Conservation (phyloP, 768 basidiomycete genomes). For the Suillus hirtellus region DNA sequence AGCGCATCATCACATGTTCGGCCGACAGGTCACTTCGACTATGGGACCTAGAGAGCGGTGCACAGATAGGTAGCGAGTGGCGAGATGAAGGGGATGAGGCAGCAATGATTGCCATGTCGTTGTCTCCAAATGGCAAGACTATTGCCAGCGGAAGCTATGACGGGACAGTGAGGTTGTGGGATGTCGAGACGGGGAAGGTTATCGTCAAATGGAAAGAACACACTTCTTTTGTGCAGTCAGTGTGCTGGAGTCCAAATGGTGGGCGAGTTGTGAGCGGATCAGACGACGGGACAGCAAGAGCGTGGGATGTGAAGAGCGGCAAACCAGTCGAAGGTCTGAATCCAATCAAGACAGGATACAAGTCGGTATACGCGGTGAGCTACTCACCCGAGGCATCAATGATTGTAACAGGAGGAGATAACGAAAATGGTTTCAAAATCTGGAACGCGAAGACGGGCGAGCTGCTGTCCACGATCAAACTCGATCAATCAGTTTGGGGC, state of each 20-base stretch:
- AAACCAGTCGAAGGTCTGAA: background rate
- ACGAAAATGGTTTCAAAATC: background rate
- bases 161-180: background rate
- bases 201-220: background rate
- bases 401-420: background rate
- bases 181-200: background rate
- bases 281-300: background rate
- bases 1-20: constrained; percentile 2
- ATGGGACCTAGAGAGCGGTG: background rate
- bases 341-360: background rate
- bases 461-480: background rate
- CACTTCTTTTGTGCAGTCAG: background rate
- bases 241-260: background rate
- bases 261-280: background rate
- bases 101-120: background rate
- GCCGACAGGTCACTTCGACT: background rate
- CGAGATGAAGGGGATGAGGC: background rate
- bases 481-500: too few relatives aligned
- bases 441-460: background rate
- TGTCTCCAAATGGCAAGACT: background rate
- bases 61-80: background rate
- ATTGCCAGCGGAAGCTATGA: background rate
- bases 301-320: background rate
- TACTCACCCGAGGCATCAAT: background rate
- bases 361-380: background rate